phyloP scores from a whole-genome alignment of 2,329 filamentous ascomycete species.

The Plenodomus tracheiphilus region DNA sequence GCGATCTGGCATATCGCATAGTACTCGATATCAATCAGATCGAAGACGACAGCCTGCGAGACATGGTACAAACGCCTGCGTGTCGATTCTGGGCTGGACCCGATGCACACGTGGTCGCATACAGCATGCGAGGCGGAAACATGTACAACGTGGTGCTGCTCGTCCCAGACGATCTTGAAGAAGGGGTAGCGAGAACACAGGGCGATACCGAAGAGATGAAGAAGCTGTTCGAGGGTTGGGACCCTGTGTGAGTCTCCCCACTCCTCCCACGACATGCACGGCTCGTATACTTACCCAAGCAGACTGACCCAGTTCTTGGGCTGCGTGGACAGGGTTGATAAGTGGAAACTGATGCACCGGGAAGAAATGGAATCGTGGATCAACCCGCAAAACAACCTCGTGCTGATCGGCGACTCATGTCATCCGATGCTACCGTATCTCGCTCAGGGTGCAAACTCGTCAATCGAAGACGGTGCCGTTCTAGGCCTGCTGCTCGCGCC shows the following conservation, averaged over 20 bases:
- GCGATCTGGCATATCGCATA: conserved; percentile 68
- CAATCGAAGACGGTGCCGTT: conserved; percentile 69
- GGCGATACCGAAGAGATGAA: conserved; percentile 65
- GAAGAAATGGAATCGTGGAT: conserved; percentile 43
- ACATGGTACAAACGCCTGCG: conserved; percentile 57
- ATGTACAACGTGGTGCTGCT: conserved; percentile 70
- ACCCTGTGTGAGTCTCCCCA: conserved; percentile 54
- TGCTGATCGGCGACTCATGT: conserved; percentile 44
- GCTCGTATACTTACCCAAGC: conserved; percentile 19
- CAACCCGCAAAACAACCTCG: conserved; percentile 58
- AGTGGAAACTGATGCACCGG: conserved; percentile 70
- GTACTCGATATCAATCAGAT: conserved; percentile 59
- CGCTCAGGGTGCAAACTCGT: conserved; percentile 61
- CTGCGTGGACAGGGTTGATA: conserved; percentile 63
- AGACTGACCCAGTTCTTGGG: conserved; percentile 25
- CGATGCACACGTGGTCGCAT: conserved; percentile 63
- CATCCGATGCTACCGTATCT: conserved; percentile 43
- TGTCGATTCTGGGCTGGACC: conserved; percentile 68
- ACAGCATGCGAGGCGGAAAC: conserved; percentile 61
- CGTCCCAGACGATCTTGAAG: conserved; percentile 64
- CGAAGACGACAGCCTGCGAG: conserved; percentile 53
- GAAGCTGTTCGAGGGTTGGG: conserved; percentile 64
- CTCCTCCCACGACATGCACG: conserved; percentile 37
- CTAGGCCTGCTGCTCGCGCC: conserved; percentile 59
- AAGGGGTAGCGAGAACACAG: conserved; percentile 54